Conservation (phyloP, 129 eudicot species). For the Arctium minus region DNA sequence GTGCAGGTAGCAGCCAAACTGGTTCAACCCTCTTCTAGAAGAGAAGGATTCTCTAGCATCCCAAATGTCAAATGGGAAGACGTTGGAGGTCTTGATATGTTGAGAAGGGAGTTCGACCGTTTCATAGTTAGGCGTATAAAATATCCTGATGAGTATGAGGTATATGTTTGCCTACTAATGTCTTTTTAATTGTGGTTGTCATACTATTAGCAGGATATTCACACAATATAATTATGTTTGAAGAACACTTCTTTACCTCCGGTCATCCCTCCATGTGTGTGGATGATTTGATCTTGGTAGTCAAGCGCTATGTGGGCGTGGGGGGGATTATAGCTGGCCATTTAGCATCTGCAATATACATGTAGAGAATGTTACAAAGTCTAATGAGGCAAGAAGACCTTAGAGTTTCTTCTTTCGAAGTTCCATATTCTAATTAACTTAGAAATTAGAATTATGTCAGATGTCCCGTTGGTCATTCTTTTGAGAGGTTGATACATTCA, state of each 20-base stretch:
- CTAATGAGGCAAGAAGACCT: not conserved
- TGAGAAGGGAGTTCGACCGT: constrained; percentile 67
- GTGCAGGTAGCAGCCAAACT: constrained; percentile 52
- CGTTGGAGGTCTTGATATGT: constrained; percentile 72
- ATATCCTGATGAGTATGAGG: constrained; percentile 67
- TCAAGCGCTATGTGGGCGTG: not conserved
- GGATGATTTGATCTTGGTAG: not conserved
- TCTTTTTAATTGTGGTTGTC: not conserved
- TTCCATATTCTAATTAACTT: not conserved
- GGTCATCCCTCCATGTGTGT: not conserved
- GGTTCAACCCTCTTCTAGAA: constrained; percentile 75
- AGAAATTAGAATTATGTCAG: not conserved
- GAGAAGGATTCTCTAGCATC: constrained; percentile 86
- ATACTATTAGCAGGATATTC: not conserved
- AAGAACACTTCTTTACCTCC: not conserved
- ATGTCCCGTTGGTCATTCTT: not conserved
- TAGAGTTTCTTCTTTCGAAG: not conserved
- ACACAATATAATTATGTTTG: not conserved
- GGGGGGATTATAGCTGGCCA: not conserved
- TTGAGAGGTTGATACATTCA: not conserved
- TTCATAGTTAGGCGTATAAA: constrained; percentile 71
- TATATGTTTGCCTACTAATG: constrained; percentile 15
- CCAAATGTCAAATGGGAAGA: constrained; percentile 91
- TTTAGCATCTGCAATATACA: not conserved
- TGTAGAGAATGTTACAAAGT: not conserved